Percentiles rank a stretch among this genome's conserved stretches.
Evolutionary conservation across 2,329 filamentous ascomycete genomes (phyloP).

Genomic region (Stemphylium vesicarium): DNA sequence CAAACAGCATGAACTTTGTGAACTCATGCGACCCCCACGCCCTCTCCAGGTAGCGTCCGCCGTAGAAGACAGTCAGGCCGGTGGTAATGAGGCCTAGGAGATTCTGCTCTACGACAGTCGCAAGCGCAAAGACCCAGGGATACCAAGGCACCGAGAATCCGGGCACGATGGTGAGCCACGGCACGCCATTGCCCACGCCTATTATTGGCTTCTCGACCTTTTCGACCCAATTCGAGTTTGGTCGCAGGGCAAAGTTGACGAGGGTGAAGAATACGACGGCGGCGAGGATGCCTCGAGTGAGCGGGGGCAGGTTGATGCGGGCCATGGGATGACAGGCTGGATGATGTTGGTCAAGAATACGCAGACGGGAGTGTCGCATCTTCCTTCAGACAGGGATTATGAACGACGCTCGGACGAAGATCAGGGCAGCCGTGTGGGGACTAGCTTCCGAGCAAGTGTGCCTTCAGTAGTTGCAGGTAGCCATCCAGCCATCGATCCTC

Average conservation of each 20-base stretch:
- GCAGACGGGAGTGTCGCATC: not conserved
- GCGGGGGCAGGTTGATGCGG: conserved; percentile 89
- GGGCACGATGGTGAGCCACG: conserved; percentile 87
- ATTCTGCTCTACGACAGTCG: conserved; percentile 91
- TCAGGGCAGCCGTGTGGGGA: conserved; percentile 2
- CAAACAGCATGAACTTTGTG: conserved; percentile 83
- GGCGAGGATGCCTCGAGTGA: conserved; percentile 82
- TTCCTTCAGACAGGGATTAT: conserved; percentile 2
- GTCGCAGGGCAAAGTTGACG: conserved; percentile 77
- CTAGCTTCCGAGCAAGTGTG: conserved; percentile 1
- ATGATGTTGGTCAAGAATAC: not conserved
- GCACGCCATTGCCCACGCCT: conserved; percentile 69
- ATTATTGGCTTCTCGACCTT: conserved; percentile 52
- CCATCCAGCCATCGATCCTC: not conserved
- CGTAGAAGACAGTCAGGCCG: conserved; percentile 82
- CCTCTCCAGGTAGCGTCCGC: conserved; percentile 91
- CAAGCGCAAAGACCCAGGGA: conserved; percentile 89
- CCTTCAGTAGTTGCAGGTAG: conserved; percentile 4
- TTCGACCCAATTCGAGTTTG: conserved; percentile 51
- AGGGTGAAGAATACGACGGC: conserved; percentile 77
- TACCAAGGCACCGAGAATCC: conserved; percentile 77
- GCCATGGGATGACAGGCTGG: conserved; percentile 61
- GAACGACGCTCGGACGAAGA: conserved; percentile 7
- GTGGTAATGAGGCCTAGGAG: conserved; percentile 83
- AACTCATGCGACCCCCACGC: conserved; percentile 94